Evolutionary conservation across 176 grass and related monocot genomes (phyloP).

Genomic region (Bothriochloa decipiens): DNA sequence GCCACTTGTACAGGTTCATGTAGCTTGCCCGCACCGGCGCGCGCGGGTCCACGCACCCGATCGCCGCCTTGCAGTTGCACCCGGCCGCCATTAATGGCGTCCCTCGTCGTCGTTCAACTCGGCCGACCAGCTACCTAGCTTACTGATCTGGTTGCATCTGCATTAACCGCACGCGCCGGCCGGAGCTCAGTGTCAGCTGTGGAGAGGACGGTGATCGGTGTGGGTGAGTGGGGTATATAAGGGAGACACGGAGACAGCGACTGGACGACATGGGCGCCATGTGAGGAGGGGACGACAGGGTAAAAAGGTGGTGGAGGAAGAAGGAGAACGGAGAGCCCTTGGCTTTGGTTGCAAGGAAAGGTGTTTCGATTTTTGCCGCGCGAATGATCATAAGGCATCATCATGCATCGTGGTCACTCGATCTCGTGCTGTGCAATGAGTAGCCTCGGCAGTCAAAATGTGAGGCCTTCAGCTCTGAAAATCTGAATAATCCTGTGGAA

Average conservation of each 20-base stretch:
- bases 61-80: constrained; percentile 77
- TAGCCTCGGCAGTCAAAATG: constrained; percentile 38
- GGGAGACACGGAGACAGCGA: constrained; percentile 13
- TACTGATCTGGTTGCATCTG: neutral
- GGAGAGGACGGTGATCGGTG: neutral
- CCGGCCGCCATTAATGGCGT: constrained; percentile 60
- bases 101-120: neutral
- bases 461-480: constrained; percentile 29
- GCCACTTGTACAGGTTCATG: constrained; percentile 94
- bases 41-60: constrained; percentile 66
- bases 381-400: constrained; percentile 40
- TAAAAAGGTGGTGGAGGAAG: neutral
- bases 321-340: neutral
- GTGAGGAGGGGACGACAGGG: constrained; percentile 30
- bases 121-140: neutral
- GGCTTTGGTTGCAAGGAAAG: constrained; percentile 91
- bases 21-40: constrained; percentile 78
- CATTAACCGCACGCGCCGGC: neutral
- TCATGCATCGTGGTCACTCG: constrained; percentile 31
- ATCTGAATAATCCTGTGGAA: neutral
- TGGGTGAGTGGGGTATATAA: constrained; percentile 53
- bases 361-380: constrained; percentile 44
- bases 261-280: constrained; percentile 25
- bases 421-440: constrained; percentile 13
- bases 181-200: neutral